Conservation (phyloP, 1,139 yeast species). For the Hansenula anomala region DNA sequence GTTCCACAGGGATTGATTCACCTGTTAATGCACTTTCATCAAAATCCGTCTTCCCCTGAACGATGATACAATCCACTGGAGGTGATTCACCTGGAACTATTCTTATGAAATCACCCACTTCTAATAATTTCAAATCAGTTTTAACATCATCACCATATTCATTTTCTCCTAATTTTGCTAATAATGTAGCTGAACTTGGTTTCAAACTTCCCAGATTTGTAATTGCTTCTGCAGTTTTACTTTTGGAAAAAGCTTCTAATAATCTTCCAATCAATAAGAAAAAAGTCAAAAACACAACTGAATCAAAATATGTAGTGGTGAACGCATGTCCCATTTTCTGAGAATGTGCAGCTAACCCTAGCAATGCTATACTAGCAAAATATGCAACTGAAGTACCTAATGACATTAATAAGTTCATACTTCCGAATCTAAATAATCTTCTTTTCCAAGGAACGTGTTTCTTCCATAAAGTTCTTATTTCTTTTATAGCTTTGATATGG, state of each 20-base stretch:
- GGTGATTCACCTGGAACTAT: conserved; percentile 68
- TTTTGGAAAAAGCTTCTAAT: conserved; percentile 61
- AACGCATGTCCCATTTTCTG: conserved; percentile 33
- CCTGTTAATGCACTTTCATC: conserved; percentile 81
- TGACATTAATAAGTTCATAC: conserved; percentile 70
- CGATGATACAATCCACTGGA: conserved; percentile 62
- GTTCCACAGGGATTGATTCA: conserved; percentile 49
- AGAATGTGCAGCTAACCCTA: conserved; percentile 44
- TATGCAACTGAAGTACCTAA: conserved; percentile 72
- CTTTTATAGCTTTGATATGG: conserved; percentile 61
- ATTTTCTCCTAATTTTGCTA: conserved; percentile 28
- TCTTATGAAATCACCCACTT: conserved; percentile 56
- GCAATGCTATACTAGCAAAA: conserved; percentile 57
- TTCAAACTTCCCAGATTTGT: conserved; percentile 48
- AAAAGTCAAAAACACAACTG: conserved; percentile 71
- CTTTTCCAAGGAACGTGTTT: conserved; percentile 50
- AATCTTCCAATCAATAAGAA: conserved; percentile 67
- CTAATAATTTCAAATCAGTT: conserved; percentile 49
- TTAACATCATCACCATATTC: conserved; percentile 30
- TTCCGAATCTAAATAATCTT: conserved; percentile 64
- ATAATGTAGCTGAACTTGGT: conserved; percentile 44
- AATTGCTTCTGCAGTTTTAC: conserved; percentile 64
- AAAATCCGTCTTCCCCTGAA: conserved; percentile 54
- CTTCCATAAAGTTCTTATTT: conserved; percentile 52
- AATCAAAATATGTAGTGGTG: conserved; percentile 68